A percentile compares a stretch with the other conserved stretches of the same genome.
Evolutionary conservation across 331 rosid species (phyloP).

Genomic region (Malus hybrid): DNA sequence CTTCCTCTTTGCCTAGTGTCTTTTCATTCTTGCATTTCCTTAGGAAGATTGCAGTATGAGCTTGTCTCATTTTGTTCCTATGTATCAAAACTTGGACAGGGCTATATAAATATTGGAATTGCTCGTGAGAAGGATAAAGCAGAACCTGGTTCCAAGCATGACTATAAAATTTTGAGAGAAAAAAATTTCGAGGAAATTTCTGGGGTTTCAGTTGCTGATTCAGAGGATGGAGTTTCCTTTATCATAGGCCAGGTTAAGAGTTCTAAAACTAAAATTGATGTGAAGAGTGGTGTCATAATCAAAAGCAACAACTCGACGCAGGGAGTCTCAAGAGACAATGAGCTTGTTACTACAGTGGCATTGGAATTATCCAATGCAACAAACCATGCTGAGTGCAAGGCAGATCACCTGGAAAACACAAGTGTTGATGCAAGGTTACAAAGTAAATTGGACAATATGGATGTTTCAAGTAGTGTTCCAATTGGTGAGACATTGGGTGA

Average conservation of each 20-base stretch:
- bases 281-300: conserved; percentile 23
- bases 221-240: conserved; percentile 93
- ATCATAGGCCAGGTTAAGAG: conserved; percentile 63
- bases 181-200: conserved; percentile 50
- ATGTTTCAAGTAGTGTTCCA: conserved; percentile 29
- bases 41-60: not conserved
- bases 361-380: conserved; percentile 23
- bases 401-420: conserved; percentile 21
- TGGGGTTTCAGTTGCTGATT: conserved; percentile 63
- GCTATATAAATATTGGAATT: conserved; percentile 91
- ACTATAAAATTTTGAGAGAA: conserved; percentile 58
- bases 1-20: not conserved
- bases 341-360: conserved; percentile 11
- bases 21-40: not conserved
- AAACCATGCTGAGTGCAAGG: conserved; percentile 32
- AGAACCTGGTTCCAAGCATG: conserved; percentile 39
- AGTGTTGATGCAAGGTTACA: conserved; percentile 25
- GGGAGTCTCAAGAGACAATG: conserved; percentile 33
- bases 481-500: conserved; percentile 30
- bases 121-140: conserved; percentile 72
- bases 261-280: conserved; percentile 36
- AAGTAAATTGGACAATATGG: conserved; percentile 19
- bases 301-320: conserved; percentile 21
- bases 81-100: conserved; percentile 44
- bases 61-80: conserved; percentile 8